A percentile compares a stretch with the other conserved stretches of the same genome.
Conservation (phyloP, 257 asterid genomes). For the Gentiana dahurica region DNA sequence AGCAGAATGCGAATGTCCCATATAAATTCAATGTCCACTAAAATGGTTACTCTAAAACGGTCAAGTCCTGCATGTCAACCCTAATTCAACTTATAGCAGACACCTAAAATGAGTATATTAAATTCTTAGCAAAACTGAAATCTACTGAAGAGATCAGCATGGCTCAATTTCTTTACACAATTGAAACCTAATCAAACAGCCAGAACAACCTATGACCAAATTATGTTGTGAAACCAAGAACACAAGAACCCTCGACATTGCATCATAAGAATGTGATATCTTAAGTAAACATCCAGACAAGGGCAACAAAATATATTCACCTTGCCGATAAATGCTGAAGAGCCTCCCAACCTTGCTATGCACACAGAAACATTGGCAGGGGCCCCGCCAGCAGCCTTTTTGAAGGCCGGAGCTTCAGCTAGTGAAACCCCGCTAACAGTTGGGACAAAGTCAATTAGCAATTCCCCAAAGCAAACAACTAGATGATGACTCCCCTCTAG, state of each 20-base stretch:
- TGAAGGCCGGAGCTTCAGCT: constrained; percentile 85
- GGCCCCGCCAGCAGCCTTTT: constrained; percentile 91
- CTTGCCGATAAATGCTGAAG: constrained; percentile 92
- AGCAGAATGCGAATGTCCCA: no score
- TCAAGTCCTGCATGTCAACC: no score
- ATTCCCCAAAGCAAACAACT: constrained; percentile 83
- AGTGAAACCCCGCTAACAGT: constrained; percentile 75
- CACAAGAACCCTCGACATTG: neutral
- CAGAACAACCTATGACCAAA: neutral
- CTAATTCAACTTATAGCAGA: no score
- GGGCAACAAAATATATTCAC: constrained; percentile 20
- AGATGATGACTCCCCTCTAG: constrained; percentile 21
- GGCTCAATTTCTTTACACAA: neutral
- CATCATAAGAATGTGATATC: neutral
- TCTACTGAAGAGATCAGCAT: no score
- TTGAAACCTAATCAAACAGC: neutral
- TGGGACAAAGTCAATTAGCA: constrained; percentile 95
- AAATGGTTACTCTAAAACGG: no score
- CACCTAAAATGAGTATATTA: no score
- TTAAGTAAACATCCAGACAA: neutral
- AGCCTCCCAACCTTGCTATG: constrained; percentile 70
- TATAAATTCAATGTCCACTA: no score
- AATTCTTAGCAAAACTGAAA: no score
- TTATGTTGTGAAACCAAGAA: neutral
- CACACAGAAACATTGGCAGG: constrained; percentile 93